phyloP scores from a whole-genome alignment of 106 monocot genomes.

The Platanthera zijinensis region DNA sequence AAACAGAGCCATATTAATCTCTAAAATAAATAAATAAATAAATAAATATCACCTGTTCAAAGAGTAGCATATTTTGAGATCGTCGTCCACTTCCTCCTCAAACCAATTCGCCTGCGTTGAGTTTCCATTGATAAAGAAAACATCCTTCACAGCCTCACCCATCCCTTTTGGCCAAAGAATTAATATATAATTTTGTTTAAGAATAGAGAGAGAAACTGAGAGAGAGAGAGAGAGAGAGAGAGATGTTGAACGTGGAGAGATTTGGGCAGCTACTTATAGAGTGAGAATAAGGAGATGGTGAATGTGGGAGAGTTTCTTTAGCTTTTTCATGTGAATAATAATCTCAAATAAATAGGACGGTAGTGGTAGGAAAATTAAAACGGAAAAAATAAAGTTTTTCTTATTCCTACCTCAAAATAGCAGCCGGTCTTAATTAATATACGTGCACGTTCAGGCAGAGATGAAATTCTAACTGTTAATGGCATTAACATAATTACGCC shows the following conservation, averaged over 20 bases:
- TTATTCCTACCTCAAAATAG: too few relatives aligned
- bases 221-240: constrained; percentile 5
- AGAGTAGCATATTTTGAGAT: constrained; percentile 66
- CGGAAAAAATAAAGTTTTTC: too few relatives aligned
- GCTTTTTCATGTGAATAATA: too few relatives aligned
- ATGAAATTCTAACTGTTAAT: too few relatives aligned
- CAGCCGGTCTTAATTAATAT: too few relatives aligned
- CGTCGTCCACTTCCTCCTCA: constrained; percentile 60
- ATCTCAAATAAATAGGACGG: too few relatives aligned
- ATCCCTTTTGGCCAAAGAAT: constrained; percentile 2
- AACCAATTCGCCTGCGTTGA: constrained; percentile 24
- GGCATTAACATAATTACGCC: too few relatives aligned
- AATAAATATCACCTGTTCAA: constrained; percentile 41
- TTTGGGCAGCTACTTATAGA: background rate
- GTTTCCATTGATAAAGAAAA: background rate
- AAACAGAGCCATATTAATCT: background rate
- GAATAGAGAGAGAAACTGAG: background rate
- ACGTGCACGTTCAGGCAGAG: too few relatives aligned
- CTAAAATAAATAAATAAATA: too few relatives aligned
- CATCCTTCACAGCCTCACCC: constrained; percentile 25
- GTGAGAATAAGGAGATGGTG: background rate
- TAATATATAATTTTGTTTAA: background rate
- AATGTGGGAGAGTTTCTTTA: background rate
- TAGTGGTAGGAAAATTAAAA: too few relatives aligned
- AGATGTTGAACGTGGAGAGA: background rate